Conservation (phyloP, 2,329 filamentous ascomycete species). For the Ophiocordyceps unilateralis region DNA sequence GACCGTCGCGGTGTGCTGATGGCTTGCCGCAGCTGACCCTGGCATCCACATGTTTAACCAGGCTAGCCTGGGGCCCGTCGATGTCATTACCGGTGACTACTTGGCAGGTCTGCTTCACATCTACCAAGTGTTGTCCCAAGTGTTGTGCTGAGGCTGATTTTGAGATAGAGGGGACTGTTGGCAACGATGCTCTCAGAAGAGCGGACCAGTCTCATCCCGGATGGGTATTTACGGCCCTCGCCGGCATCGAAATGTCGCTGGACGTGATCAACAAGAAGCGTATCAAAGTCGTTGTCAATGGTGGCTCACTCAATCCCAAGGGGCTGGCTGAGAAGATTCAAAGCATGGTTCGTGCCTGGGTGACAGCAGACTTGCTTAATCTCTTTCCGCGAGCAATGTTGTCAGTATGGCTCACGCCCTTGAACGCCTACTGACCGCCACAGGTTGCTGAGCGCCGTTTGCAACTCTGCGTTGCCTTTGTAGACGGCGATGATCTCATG, state of each 20-base stretch:
- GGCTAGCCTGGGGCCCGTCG: constrained; percentile 14
- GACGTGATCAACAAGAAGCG: constrained; percentile 21
- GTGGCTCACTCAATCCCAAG: constrained; percentile 35
- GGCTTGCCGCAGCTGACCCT: constrained; percentile 3
- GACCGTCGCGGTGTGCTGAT: not conserved
- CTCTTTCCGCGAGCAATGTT: not conserved
- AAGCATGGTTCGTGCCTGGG: constrained; percentile 3
- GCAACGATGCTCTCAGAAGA: constrained; percentile 5
- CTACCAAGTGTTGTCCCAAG: too few relatives aligned
- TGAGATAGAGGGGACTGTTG: constrained; percentile 12
- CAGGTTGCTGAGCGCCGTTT: constrained; percentile 10
- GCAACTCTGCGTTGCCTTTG: constrained; percentile 17
- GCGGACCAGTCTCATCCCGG: constrained; percentile 3
- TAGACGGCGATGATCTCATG: constrained; percentile 20
- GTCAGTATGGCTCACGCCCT: not conserved
- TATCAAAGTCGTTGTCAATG: constrained; percentile 39
- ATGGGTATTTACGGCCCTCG: constrained; percentile 8
- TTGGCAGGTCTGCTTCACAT: constrained; percentile 22
- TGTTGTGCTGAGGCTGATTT: constrained; percentile 8
- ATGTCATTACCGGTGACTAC: constrained; percentile 37
- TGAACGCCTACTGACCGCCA: not conserved
- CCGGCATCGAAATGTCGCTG: constrained; percentile 9
- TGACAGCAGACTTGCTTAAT: too few relatives aligned
- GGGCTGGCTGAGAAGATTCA: constrained; percentile 23
- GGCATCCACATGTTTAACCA: constrained; percentile 12